These are phyloP conservation scores for Pestalotiopsis sp. DNA, from an alignment of 2,329 filamentous ascomycete genomes.

Conservation along the genomic window DNA sequence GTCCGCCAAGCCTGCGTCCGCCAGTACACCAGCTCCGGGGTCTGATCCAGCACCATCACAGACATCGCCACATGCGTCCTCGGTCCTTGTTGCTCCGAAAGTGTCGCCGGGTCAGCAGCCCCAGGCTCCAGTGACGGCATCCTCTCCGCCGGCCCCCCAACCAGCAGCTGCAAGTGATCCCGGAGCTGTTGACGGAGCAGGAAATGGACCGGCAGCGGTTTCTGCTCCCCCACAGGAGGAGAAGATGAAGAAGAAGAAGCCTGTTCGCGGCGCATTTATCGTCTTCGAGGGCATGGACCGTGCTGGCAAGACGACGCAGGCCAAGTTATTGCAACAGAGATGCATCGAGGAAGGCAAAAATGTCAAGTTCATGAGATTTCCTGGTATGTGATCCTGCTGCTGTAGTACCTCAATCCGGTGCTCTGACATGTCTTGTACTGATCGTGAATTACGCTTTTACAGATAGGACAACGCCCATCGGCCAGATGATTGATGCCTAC, in stretches of 20 bases:
- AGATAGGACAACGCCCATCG: constrained; percentile 85
- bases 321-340: constrained; percentile 64
- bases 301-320: constrained; percentile 92
- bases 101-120: constrained; percentile 27
- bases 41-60: constrained; percentile 3
- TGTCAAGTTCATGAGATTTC: constrained; percentile 60
- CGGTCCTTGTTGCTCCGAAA: constrained; percentile 21
- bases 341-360: constrained; percentile 51
- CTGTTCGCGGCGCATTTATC: constrained; percentile 70
- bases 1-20: background rate
- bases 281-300: constrained; percentile 89
- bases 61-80: background rate
- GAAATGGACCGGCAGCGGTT: background rate
- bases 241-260: constrained; percentile 18
- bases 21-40: constrained; percentile 1
- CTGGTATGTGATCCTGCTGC: constrained; percentile 45
- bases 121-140: constrained; percentile 24
- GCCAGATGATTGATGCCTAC: constrained; percentile 84
- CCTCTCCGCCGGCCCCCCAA: background rate
- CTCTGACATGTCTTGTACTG: background rate
- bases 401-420: background rate
- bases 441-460: background rate
- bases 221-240: constrained; percentile 9
- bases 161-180: constrained; percentile 8
- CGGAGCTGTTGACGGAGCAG: constrained; percentile 8